Conservation (phyloP, 768 basidiomycete genomes). For the Psilocybe sp. region DNA sequence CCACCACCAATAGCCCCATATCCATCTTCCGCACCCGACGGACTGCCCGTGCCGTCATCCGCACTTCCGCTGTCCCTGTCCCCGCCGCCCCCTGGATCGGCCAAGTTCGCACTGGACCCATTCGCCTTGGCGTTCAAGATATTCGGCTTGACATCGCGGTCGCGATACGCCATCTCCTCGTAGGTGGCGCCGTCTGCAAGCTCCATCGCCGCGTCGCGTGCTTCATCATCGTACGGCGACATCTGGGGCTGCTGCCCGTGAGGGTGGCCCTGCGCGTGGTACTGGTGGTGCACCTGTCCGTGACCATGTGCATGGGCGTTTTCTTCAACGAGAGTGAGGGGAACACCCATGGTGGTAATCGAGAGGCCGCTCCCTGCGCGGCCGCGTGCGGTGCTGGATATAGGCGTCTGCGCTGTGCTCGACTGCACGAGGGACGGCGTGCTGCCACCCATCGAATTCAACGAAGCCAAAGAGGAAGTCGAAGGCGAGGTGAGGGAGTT, state of each 20-base stretch:
- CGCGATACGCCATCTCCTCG: slow-evolving; percentile 59
- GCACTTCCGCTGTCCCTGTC: slow-evolving; percentile 37
- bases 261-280: too few relatives aligned
- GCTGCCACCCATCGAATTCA: too few relatives aligned
- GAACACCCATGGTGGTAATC: slow-evolving; percentile 16
- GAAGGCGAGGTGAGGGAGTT: not conserved
- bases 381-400: slow-evolving; percentile 6
- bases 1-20: slow-evolving; percentile 32
- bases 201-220: slow-evolving; percentile 34
- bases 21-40: slow-evolving; percentile 6
- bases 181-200: slow-evolving; percentile 35
- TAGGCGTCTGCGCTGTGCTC: too few relatives aligned
- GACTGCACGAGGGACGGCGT: too few relatives aligned
- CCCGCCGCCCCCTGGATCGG: slow-evolving; percentile 40
- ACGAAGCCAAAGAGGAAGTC: too few relatives aligned
- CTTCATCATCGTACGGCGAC: slow-evolving; percentile 33
- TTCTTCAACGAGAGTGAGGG: slow-evolving; percentile 36
- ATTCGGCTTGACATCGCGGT: slow-evolving; percentile 26
- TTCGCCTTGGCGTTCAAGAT: slow-evolving; percentile 33
- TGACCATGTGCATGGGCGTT: slow-evolving; percentile 10
- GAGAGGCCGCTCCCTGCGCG: slow-evolving; percentile 2
- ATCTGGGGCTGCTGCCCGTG: too few relatives aligned
- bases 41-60: slow-evolving; percentile 49
- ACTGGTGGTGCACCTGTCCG: too few relatives aligned
- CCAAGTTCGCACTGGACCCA: slow-evolving; percentile 13